Evolutionary conservation across 257 asterid genomes (phyloP), one percentile per base, ranked within the genome.

Genomic region (Forsythia viridissima): DNA sequence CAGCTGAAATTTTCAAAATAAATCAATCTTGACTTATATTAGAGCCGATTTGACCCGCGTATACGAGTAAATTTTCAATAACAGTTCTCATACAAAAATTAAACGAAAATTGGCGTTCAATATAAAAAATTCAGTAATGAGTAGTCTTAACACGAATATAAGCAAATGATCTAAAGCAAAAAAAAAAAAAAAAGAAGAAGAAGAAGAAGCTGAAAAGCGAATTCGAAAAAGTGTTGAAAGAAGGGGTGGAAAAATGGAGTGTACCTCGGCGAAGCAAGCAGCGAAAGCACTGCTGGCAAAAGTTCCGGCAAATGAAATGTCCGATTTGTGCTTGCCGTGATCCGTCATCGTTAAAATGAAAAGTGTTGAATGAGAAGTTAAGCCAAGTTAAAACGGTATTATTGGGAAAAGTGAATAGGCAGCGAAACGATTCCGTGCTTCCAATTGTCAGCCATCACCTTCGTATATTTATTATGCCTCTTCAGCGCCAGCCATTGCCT

Each of bases 211-310:
- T 30, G 2, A 30, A 30, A 30, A 30, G 34, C 34, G 70, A 52
- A 16, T 8, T 6, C 11, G 42, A 24, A 63, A 20, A 46, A 52
- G 11, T 24, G 11, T 46, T 46, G 4, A 46, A 46, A 46, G n/a
- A 39, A 13, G 65, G 63, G 74, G 3, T 4, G 2, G 59, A 30
- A 76, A 46, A 43, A 8, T 48, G 0, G 37, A 44, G 8, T 12
- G 48, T 78, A 94, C 98, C 96, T 93, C 99, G 15, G 97, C 99
- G 80, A 91, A 85, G 83, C 93, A 91, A 80, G 99, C 98, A 21
- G 98, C 97, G 72, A 93, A 94, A 80, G 99, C 98, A 84, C 99
- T 93, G 67, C 97, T 79, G 41, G 88, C 97, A 36, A 94, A 88
- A 41, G 89, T 93, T 80, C 94, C 96, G 71, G 94, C 91, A 67